A percentile compares a stretch with the other conserved stretches of the same genome.
Conservation (phyloP, 139 green algal genomes). For the Picochlorum sp. region DNA sequence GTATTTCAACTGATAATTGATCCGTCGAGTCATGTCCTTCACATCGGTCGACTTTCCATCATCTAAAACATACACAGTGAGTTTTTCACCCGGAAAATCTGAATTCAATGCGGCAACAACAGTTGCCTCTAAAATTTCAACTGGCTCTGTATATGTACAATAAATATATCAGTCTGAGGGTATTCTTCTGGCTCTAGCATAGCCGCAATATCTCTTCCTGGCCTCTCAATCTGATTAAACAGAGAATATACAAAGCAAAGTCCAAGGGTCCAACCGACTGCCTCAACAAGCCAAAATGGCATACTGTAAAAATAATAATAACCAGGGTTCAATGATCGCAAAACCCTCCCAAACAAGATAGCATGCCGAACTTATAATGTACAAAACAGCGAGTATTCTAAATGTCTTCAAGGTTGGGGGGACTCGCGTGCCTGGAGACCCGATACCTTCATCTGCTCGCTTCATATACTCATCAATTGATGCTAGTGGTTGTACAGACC, state of each 20-base stretch:
- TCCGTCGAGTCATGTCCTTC: background rate
- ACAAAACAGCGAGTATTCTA: constrained; percentile 8
- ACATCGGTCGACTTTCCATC: constrained; percentile 2
- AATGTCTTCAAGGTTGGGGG: background rate
- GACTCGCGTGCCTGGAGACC: constrained; percentile 2
- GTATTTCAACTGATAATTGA: constrained; percentile 3
- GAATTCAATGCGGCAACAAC: constrained; percentile 17
- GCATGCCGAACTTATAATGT: background rate
- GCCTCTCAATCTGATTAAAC: constrained; percentile 9
- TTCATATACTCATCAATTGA: background rate
- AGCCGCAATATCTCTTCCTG: background rate
- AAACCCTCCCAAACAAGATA: constrained; percentile 19
- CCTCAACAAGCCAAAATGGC: constrained; percentile 7
- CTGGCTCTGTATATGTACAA: constrained; percentile 15
- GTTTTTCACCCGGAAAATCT: constrained; percentile 15
- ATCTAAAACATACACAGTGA: constrained; percentile 18
- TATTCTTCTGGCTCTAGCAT: constrained; percentile 8
- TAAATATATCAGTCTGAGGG: constrained; percentile 8
- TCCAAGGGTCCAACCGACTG: background rate
- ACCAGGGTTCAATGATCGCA: constrained; percentile 16
- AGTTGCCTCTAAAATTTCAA: constrained; percentile 18
- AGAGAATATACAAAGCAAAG: background rate
- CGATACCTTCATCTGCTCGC: background rate
- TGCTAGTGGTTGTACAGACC: background rate
- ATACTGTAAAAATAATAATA: constrained; percentile 12